These are phyloP conservation scores for Physcomitrium patens DNA, from an alignment of 225 moss, liverwort and hornwort genomes.

Conservation along the genomic window DNA sequence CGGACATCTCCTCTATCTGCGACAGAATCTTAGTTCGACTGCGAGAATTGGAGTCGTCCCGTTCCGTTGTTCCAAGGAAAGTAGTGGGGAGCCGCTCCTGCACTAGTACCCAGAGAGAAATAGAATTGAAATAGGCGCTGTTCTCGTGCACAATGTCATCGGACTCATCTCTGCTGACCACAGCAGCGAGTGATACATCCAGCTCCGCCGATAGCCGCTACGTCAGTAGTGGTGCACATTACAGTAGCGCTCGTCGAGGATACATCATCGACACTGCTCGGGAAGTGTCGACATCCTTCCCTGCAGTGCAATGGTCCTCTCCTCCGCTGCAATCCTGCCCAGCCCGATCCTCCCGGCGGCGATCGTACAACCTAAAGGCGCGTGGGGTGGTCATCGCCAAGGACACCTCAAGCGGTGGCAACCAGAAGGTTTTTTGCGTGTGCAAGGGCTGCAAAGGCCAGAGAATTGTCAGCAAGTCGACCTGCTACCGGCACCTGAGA, in stretches of 20 bases:
- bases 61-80: too few relatives aligned
- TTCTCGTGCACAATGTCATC: constrained; percentile 36
- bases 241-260: constrained; percentile 6
- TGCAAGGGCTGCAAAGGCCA: constrained; percentile 36
- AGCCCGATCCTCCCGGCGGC: neutral
- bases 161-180: constrained; percentile 45
- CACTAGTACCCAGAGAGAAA: neutral
- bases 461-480: constrained; percentile 44
- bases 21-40: neutral
- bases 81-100: too few relatives aligned
- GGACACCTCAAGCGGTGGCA: neutral
- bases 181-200: constrained; percentile 51
- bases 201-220: constrained; percentile 51
- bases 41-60: too few relatives aligned
- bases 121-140: too few relatives aligned
- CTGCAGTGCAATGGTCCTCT: constrained; percentile 1
- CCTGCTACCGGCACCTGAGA: constrained; percentile 35
- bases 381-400: constrained; percentile 42
- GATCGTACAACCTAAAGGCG: constrained; percentile 33
- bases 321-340: constrained; percentile 16
- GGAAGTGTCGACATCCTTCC: constrained; percentile 28
- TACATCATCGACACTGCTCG: constrained; percentile 17
- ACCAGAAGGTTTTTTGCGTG: constrained; percentile 40
- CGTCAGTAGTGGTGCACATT: constrained; percentile 19
- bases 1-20: neutral